A percentile compares a stretch with the other conserved stretches of the same genome.
These are phyloP conservation scores for Sphagnurus paluster DNA, from an alignment of 1,284 basidiomycete genomes.

Conservation along the genomic window DNA sequence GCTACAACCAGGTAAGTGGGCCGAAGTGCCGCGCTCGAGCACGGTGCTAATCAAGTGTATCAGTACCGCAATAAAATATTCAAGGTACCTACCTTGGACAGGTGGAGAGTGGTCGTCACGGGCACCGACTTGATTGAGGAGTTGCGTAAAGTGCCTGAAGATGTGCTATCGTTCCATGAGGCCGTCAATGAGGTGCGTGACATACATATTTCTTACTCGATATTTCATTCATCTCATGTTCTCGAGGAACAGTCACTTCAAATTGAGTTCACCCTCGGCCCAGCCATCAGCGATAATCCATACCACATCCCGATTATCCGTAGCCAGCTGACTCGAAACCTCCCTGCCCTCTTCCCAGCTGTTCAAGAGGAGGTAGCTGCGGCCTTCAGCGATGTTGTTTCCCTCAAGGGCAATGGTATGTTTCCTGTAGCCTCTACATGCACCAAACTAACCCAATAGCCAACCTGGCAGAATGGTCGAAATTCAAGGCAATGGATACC, in stretches of 20 bases:
- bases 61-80: conserved; percentile 29
- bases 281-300: conserved; percentile 18
- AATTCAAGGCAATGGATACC: conserved; percentile 15
- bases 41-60: not conserved
- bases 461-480: conserved; percentile 37
- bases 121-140: conserved; percentile 33
- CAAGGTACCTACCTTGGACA: conserved; percentile 30
- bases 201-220: not conserved
- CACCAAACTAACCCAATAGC: not conserved
- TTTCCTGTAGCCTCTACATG: not conserved
- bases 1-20: conserved; percentile 26
- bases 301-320: conserved; percentile 25
- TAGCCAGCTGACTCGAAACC: conserved; percentile 20
- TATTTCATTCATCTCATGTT: not conserved
- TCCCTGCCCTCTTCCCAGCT: conserved; percentile 12
- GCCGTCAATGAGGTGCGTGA: conserved; percentile 22
- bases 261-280: conserved; percentile 20
- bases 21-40: not conserved
- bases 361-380: conserved; percentile 10
- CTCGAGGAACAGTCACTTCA: conserved; percentile 16
- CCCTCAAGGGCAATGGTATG: conserved; percentile 1
- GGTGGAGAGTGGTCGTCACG: conserved; percentile 34
- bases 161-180: conserved; percentile 28
- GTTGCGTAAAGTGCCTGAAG: conserved; percentile 33
- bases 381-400: conserved; percentile 9